phyloP scores from a whole-genome alignment of 108 stramenopile species.

The Fragilaria radians region DNA sequence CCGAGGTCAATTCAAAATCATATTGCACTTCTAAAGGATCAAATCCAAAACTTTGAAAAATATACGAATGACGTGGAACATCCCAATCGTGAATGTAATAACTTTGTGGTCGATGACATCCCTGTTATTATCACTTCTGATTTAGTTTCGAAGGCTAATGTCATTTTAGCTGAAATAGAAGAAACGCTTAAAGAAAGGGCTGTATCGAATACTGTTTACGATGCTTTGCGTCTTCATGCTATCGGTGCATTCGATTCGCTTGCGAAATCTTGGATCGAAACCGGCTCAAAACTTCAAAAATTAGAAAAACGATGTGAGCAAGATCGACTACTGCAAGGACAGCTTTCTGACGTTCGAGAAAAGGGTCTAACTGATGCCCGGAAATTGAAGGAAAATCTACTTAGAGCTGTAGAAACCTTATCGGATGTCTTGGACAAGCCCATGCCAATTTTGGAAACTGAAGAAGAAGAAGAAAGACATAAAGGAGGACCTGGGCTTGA shows the following conservation, averaged over 20 bases:
- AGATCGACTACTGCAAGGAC: conserved; percentile 82
- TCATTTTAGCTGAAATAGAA: conserved; percentile 4
- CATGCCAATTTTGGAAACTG: conserved; percentile 55
- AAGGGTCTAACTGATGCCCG: conserved; percentile 81
- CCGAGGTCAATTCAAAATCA: conserved; percentile 35
- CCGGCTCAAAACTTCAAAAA: conserved; percentile 69
- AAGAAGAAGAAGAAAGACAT: conserved; percentile 55
- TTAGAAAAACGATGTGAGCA: conserved; percentile 84
- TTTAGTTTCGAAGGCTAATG: conserved; percentile 9
- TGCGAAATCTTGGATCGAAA: conserved; percentile 55
- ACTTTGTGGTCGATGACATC: too few relatives aligned
- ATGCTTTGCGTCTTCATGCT: conserved; percentile 40
- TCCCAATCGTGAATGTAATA: too few relatives aligned
- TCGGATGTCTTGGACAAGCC: conserved; percentile 69
- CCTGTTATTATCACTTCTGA: conserved; percentile 13
- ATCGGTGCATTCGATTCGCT: conserved; percentile 67
- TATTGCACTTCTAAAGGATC: conserved; percentile 13
- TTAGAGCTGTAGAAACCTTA: conserved; percentile 65
- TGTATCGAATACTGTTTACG: conserved; percentile 23
- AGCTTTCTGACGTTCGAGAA: conserved; percentile 83
- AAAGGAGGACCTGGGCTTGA: conserved; percentile 53
- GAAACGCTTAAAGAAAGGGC: conserved; percentile 23
- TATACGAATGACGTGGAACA: background rate
- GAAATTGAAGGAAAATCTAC: conserved; percentile 71
- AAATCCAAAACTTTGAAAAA: background rate